These are phyloP conservation scores for Serendipita indica DNA, from an alignment of 768 basidiomycete species.

Conservation along the genomic window DNA sequence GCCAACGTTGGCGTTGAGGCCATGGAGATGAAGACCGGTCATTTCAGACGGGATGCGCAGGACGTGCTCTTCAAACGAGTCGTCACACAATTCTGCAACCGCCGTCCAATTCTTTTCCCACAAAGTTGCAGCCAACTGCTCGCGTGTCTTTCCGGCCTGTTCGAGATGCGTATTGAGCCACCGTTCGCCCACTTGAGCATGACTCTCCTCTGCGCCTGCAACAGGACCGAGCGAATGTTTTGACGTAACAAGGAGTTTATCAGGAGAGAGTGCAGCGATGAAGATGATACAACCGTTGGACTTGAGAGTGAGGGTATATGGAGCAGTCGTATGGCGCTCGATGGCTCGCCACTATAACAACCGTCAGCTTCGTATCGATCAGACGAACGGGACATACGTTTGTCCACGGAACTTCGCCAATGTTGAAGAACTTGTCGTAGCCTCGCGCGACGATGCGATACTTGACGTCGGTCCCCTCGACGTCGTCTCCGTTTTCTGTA, in stretches of 20 bases:
- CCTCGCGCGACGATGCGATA: conserved; percentile 71
- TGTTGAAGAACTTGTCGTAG: conserved; percentile 99
- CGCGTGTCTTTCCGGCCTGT: conserved; percentile 47
- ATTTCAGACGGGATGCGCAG: conserved; percentile 65
- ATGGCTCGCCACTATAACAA: conserved; percentile 58
- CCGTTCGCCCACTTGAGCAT: conserved; percentile 67
- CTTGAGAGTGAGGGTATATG: conserved; percentile 80
- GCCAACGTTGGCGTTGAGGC: conserved; percentile 57
- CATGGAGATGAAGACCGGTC: conserved; percentile 87
- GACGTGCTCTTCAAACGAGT: conserved; percentile 94
- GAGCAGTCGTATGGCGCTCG: conserved; percentile 49
- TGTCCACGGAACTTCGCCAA: conserved; percentile 92
- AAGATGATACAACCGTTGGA: conserved; percentile 97
- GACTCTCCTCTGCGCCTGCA: conserved; percentile 33
- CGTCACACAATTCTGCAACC: conserved; percentile 94
- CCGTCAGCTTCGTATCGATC: not conserved
- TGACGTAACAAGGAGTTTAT: conserved; percentile 69
- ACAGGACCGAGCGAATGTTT: conserved; percentile 76
- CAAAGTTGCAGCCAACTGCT: conserved; percentile 54
- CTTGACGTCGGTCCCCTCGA: conserved; percentile 22
- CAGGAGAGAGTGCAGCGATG: conserved; percentile 65
- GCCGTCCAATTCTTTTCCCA: conserved; percentile 83
- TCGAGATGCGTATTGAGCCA: conserved; percentile 67
- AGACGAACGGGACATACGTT: conserved; percentile 39
- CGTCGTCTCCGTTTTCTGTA: conserved; percentile 19